phyloP scores from a whole-genome alignment of 495 filamentous ascomycete genomes.

The Penicillium argentinense region DNA sequence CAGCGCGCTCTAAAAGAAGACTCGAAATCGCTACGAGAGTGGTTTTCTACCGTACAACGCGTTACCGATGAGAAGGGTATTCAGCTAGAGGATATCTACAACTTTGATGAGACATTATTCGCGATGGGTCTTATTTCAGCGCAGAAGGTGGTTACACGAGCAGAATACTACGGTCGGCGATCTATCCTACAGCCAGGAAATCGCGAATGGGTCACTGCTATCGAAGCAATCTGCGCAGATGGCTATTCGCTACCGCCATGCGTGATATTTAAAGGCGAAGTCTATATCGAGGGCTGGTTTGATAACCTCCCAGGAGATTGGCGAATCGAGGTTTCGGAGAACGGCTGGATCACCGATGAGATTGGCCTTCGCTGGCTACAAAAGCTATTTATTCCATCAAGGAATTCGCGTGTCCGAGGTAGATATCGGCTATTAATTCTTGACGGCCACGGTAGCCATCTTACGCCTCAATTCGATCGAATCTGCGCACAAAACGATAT shows the following conservation, averaged over 20 bases:
- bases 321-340: too few species aligned
- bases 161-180: background rate
- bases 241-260: constrained; percentile 5
- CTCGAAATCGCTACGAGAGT: background rate
- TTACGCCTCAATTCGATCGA: too few species aligned
- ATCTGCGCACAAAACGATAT: too few species aligned
- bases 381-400: too few species aligned
- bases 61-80: background rate
- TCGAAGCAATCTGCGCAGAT: constrained; percentile 4
- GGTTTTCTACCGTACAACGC: background rate
- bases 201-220: too few species aligned
- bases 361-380: too few species aligned
- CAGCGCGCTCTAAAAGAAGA: background rate
- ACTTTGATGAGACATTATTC: background rate
- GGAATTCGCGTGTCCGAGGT: too few species aligned
- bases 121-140: background rate
- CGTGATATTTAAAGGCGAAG: constrained; percentile 1
- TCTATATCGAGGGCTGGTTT: too few species aligned
- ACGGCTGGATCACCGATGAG: too few species aligned
- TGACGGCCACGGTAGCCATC: too few species aligned
- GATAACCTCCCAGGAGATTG: too few species aligned
- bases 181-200: background rate
- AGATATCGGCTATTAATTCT: too few species aligned
- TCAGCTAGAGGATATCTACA: background rate
- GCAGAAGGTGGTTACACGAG: background rate